Evolutionary conservation across 306 rosid species (phyloP), one percentile per base, ranked within the genome.

Genomic region (Quercus gilva): DNA sequence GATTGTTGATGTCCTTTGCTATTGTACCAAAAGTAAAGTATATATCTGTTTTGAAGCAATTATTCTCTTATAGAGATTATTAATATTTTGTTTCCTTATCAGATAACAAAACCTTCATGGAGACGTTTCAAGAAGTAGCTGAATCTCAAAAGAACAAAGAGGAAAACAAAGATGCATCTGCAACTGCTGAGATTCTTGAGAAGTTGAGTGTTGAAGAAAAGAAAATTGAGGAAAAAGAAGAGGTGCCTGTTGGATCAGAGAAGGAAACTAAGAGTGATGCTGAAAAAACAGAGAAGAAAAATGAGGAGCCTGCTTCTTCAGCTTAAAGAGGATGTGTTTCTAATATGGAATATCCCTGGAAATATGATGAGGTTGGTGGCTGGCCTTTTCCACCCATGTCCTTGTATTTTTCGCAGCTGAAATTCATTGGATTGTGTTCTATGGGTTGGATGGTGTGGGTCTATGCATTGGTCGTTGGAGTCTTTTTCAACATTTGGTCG

Each of bases 71-170:
- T 61, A 15, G 76, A 9, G 23, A 6, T 4, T 21, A 26, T 49
- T 12, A 75, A 76, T 33, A 57, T 19, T 75, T 75, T 58, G 33
- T 57, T 74, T 19, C 60, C 29, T 76, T 77, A 20, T 64, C 75
- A 96, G 99, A 96, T 82, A 87, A 91, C 92, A 93, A 83, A 78
- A 82, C 68, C 69, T 96, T 96, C 87, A 96, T 90, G 98, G 98
- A 93, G 80, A 90, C 57, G 69, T 96, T 96, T 81, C 89, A 89
- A 85, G 99, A 96, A 87, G 91, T 91, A 79, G 98, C 96, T 1
- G 99, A 96, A 80, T 89, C 97, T 67, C 93, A 93, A 81, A 81
- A 80, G 78, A 71, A 76, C 10, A 86, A 74, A 80, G 96, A 82
- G 76, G 99, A 96, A 63, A 80, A 83, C 67, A 21, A 79, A 31